Base-by-base conservation (phyloP, 192 early-diverging fungal species). In the Coemansia sp. region DNA sequence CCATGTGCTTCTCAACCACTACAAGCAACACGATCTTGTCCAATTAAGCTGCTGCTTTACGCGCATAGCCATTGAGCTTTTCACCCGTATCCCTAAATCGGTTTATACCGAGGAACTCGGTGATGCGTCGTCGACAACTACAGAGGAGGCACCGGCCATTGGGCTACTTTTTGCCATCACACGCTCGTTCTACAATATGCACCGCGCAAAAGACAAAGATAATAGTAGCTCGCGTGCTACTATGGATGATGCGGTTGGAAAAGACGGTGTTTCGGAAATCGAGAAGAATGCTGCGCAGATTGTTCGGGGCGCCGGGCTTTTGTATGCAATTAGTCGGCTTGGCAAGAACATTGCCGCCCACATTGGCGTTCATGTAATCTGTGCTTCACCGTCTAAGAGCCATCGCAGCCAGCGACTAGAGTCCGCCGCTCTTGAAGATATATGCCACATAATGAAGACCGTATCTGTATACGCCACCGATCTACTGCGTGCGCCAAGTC, bases 61-160 rank as follows among this genome's bases (percentile, higher is more conserved):
- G 1, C 70, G 76, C n/a, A 71, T 74, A 41, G 75, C 73, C 13
- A 70, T 79, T 25, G 81, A 83, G 63, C 60, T 83, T 22, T 74
- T 78, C 41, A 68, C 76, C 10, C 76, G 81, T 8, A 74, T 83
- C 13, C 81, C 81, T 13, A 67, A 70, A 48, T 44, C 79, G 0
- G 65, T 70, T 49, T 82, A 73, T 58, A 32, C 57, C 37, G 68
- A 38, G 4, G 53, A 65, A 43, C 53, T 32, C 10, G 41, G 63
- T 7, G 57, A 59, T 41, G 6, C 5, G n/a, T 14, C 46, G n/a
- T 48, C 57, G 0, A 41, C 5, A 3, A 11, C 39, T n/a, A 41
- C 9, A n/a, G 39, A 32, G 14, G 32, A 17, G 13, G 13, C 32
- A 8, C 39, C 17, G 5, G 65, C 61, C 16, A 19, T 51, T 5